Base-by-base conservation (phyloP, 495 filamentous ascomycete species). In the Baudoinia panamericana region DNA sequence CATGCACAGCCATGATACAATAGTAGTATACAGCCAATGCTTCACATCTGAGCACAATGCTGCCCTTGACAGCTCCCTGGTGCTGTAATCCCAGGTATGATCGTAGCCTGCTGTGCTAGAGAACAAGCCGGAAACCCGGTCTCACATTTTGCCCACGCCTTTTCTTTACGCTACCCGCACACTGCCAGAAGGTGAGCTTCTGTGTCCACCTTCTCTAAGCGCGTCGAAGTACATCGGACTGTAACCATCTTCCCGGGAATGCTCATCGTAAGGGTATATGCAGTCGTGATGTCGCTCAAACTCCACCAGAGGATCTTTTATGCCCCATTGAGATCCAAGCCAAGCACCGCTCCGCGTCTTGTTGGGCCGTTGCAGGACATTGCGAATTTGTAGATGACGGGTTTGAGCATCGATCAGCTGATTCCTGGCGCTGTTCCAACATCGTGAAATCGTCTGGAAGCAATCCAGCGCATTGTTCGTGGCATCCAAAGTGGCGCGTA, bases 391-490 rank as follows among this genome's bases (percentile, higher is more conserved):
- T 12, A 39, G 25, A 12, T 27, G 34, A 41, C 46, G 27, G 39
- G 38, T 45, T 50, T 58, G 11, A 8, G 21, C 41, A 1, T 27
- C 38, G 1, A 16, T 25, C 29, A 30, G 42, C 36, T 58, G 55
- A 9, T 30, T 44, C 7, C 35, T 20, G 20, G 51, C 55, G n/a
- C 36, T 50, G 9, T 48, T 47, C 58, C 58, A 62, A 36, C 50
- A 57, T 5, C 24, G 34, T 4, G 38, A 34, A 2, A 57, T 33
- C 30, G 53, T 50, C 13, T 45, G 52, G n/a, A 62, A 15, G 30
- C 43, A 54, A 4, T 39, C 34, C 1, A 55, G 15, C 8, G 42
- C 48, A 18, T 37, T 38, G 3, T 35, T 23, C 32, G 58, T 43
- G 3, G 31, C 33, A 11, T 53, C 37, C 5, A 55, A 39, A 0